Evolutionary conservation across 2,329 filamentous ascomycete genomes (phyloP).

Genomic region (Rhynchosporium agropyri): DNA sequence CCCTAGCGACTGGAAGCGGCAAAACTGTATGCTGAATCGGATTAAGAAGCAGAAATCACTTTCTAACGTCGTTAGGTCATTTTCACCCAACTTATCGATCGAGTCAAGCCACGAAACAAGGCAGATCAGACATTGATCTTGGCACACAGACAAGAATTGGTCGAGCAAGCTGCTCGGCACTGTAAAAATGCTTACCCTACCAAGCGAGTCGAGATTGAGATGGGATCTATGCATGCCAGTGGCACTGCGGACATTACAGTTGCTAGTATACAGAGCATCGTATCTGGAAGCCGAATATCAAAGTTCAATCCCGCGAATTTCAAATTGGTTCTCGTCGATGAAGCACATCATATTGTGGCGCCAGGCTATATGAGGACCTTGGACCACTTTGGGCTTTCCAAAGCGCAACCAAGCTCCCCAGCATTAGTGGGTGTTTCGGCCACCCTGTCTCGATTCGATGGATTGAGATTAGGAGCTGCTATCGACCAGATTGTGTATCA

Average conservation of each 20-base stretch:
- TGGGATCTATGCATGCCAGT: constrained; percentile 76
- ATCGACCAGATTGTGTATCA: constrained; percentile 98
- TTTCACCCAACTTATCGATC: constrained; percentile 91
- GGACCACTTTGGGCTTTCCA: constrained; percentile 73
- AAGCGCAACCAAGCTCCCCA: constrained; percentile 54
- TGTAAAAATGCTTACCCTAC: constrained; percentile 79
- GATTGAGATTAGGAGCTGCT: constrained; percentile 75
- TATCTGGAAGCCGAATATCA: constrained; percentile 71
- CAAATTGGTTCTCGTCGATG: constrained; percentile 92
- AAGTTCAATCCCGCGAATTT: constrained; percentile 82
- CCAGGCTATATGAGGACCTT: constrained; percentile 75
- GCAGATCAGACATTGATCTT: constrained; percentile 84
- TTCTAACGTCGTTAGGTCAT: constrained; percentile 64
- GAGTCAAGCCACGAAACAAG: constrained; percentile 60
- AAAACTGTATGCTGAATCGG: constrained; percentile 67
- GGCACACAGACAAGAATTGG: constrained; percentile 88
- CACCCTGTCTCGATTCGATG: constrained; percentile 76
- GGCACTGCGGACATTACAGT: constrained; percentile 90
- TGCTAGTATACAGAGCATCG: constrained; percentile 85
- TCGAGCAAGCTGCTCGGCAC: constrained; percentile 89
- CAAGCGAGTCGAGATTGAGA: constrained; percentile 85
- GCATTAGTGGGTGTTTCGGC: constrained; percentile 89
- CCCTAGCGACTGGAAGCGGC: constrained; percentile 83
- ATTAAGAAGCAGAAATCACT: neutral
- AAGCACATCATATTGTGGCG: constrained; percentile 95